Conservation (phyloP, 1,284 basidiomycete genomes). For the Thecaphora frezii region DNA sequence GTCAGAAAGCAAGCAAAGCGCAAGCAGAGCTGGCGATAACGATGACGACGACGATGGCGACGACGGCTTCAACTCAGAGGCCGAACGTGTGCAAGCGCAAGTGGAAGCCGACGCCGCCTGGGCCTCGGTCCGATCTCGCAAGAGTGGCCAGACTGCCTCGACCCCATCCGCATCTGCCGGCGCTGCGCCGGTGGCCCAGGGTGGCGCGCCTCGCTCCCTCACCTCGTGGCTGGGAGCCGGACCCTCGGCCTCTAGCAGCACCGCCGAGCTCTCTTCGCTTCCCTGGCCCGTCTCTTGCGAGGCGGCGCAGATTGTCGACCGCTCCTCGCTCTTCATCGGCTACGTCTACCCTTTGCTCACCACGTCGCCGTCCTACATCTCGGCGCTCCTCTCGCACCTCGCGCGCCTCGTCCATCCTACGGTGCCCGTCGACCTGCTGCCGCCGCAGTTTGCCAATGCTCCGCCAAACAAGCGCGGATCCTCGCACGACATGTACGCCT, state of each 20-base stretch:
- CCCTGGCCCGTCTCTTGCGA: conserved; percentile 43
- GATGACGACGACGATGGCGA: conserved; percentile 8
- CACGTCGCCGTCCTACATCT: conserved; percentile 21
- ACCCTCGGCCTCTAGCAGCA: conserved; percentile 21
- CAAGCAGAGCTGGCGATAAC: conserved; percentile 1
- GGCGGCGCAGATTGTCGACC: conserved; percentile 48
- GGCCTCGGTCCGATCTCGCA: conserved; percentile 22
- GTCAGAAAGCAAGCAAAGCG: conserved; percentile 1
- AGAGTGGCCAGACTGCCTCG: conserved; percentile 6
- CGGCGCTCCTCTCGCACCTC: conserved; percentile 45
- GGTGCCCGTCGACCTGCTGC: conserved; percentile 37
- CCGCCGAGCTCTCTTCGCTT: conserved; percentile 23
- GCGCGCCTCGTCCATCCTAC: conserved; percentile 48
- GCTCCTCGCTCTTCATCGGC: conserved; percentile 53
- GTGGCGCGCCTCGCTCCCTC: conserved; percentile 15
- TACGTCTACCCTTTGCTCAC: conserved; percentile 51
- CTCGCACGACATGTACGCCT: conserved; percentile 56
- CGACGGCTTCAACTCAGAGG: conserved; percentile 21
- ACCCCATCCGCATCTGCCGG: background rate
- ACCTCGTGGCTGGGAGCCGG: conserved; percentile 39
- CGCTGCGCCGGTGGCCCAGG: background rate
- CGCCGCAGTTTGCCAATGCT: conserved; percentile 42
- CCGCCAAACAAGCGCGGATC: conserved; percentile 34
- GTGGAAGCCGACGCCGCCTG: conserved; percentile 28
- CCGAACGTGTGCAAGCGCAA: conserved; percentile 22